These are phyloP conservation scores for Hymenoscyphus linearis DNA, from an alignment of 2,329 filamentous ascomycete genomes.

Conservation along the genomic window DNA sequence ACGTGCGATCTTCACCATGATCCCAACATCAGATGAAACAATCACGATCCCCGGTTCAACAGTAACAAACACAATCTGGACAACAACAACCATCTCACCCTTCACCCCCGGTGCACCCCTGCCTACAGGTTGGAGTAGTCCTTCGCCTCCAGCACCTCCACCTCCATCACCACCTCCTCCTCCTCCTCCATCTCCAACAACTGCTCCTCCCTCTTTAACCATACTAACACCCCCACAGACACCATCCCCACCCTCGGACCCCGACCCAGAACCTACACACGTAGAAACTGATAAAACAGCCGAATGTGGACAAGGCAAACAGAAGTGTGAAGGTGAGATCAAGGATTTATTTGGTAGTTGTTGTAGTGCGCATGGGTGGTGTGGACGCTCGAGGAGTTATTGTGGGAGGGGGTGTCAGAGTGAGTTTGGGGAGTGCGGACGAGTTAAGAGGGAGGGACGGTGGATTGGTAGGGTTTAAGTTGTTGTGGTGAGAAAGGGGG, in stretches of 20 bases:
- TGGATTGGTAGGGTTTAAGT: background rate
- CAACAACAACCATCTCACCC: background rate
- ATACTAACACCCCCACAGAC: background rate
- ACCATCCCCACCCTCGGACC: background rate
- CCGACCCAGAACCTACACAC: background rate
- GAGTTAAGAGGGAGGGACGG: background rate
- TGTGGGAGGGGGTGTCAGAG: background rate
- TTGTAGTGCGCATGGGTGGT: background rate
- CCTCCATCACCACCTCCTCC: background rate
- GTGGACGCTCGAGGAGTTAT: background rate
- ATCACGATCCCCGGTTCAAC: background rate
- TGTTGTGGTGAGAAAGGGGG: background rate
- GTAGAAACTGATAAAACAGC: background rate
- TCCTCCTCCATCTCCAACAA: background rate
- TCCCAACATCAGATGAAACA: background rate
- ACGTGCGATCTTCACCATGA: background rate
- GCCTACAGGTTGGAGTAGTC: background rate
- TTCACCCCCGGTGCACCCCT: background rate
- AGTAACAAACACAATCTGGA: background rate
- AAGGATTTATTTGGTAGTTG: background rate
- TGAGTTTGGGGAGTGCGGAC: background rate
- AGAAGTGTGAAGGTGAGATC: background rate
- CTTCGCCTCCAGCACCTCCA: background rate
- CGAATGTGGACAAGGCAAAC: background rate
- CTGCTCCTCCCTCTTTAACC: background rate